phyloP scores from a whole-genome alignment of 345 rosid species.

The Hypericum perforatum region DNA sequence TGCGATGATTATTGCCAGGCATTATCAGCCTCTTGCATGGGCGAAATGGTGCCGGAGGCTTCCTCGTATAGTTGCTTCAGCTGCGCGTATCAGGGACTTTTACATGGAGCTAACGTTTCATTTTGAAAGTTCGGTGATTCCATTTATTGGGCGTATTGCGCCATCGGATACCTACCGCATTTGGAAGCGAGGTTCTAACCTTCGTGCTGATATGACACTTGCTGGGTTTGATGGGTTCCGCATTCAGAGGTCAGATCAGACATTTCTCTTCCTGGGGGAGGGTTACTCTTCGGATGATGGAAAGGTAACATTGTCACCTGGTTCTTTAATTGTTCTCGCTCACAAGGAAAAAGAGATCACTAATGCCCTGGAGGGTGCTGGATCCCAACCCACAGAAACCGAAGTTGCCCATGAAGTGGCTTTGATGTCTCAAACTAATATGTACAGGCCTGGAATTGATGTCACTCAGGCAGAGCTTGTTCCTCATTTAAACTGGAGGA shows the following conservation, averaged over 20 bases:
- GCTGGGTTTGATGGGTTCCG: slow-evolving; percentile 16
- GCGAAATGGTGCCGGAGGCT: slow-evolving; percentile 14
- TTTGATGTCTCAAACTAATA: no score
- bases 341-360: no score
- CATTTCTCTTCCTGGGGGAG: slow-evolving; percentile 12
- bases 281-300: slow-evolving; percentile 6
- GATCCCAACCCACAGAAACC: no score
- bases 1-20: slow-evolving; percentile 12
- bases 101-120: slow-evolving; percentile 15
- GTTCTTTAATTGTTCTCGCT: no score
- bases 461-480: no score
- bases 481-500: no score
- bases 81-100: slow-evolving; percentile 10
- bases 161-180: slow-evolving; percentile 15
- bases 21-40: slow-evolving; percentile 13
- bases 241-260: slow-evolving; percentile 10
- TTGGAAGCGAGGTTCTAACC: slow-evolving; percentile 12
- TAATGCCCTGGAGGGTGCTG: no score
- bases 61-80: slow-evolving; percentile 10
- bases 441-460: no score
- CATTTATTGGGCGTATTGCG: slow-evolving; percentile 11
- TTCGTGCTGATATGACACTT: slow-evolving; percentile 14
- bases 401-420: no score
- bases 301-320: no score
- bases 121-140: slow-evolving; percentile 15